phyloP scores from a whole-genome alignment of 2,329 filamentous ascomycete genomes.

The Leptographium lundbergii region DNA sequence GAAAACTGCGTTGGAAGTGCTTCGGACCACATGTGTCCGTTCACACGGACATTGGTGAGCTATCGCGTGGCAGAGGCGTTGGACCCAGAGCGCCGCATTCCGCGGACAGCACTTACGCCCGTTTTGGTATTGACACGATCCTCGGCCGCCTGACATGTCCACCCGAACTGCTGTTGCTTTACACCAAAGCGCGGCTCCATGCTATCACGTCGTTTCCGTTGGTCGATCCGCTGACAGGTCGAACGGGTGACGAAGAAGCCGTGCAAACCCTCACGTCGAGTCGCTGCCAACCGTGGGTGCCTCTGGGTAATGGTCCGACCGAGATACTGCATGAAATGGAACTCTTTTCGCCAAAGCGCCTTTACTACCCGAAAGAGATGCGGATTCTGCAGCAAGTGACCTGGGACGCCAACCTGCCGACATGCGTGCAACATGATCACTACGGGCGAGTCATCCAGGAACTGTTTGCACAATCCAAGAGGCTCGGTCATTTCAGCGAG shows the following conservation, averaged over 20 bases:
- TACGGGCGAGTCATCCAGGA: constrained; percentile 17
- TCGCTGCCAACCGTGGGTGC: constrained; percentile 35
- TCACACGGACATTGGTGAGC: not conserved
- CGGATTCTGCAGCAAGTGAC: constrained; percentile 21
- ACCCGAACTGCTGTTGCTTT: constrained; percentile 39
- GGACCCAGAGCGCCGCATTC: not conserved
- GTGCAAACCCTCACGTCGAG: constrained; percentile 35
- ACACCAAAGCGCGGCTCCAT: constrained; percentile 45
- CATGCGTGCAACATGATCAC: constrained; percentile 25
- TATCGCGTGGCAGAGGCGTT: not conserved
- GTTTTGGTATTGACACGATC: constrained; percentile 38
- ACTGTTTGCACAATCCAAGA: constrained; percentile 19
- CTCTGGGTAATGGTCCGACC: constrained; percentile 10
- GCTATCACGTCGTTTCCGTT: constrained; percentile 46
- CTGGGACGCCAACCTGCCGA: constrained; percentile 21
- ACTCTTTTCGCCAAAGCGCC: constrained; percentile 17
- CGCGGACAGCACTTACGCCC: constrained; percentile 27
- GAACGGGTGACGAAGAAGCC: constrained; percentile 50
- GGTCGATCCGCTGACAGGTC: constrained; percentile 42
- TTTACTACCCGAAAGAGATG: constrained; percentile 24
- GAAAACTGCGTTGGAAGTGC: constrained; percentile 18
- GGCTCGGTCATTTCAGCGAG: constrained; percentile 14
- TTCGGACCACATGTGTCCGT: constrained; percentile 30
- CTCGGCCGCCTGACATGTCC: constrained; percentile 45
- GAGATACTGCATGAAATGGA: constrained; percentile 14